Percentiles rank a stretch among this genome's conserved stretches.
Evolutionary conservation across 2,329 filamentous ascomycete genomes (phyloP).

Genomic region (Botrytis byssoidea): DNA sequence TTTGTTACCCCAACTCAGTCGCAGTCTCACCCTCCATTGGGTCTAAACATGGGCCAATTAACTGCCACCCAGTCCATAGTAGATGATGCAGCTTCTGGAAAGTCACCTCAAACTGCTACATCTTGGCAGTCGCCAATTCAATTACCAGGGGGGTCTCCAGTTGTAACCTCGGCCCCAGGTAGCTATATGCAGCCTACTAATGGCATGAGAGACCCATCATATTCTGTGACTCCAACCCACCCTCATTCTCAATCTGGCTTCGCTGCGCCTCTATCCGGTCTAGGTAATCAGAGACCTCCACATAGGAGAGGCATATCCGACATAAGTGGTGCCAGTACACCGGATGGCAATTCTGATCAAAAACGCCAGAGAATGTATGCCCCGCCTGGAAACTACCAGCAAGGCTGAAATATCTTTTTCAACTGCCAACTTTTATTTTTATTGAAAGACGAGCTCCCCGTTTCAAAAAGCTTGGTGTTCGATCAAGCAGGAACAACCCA

Average conservation of each 20-base stretch:
- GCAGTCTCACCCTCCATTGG: constrained; percentile 30
- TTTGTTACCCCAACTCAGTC: constrained; percentile 32
- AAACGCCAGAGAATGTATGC: constrained; percentile 39
- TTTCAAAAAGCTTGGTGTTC: not conserved
- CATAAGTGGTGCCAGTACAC: constrained; percentile 30
- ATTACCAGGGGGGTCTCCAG: constrained; percentile 35
- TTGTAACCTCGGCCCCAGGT: constrained; percentile 29
- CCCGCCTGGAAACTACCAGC: constrained; percentile 29
- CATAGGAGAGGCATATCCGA: constrained; percentile 38
- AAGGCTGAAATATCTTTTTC: constrained; percentile 23
- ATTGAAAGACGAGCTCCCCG: not conserved
- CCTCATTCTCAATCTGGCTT: constrained; percentile 30
- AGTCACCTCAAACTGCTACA: constrained; percentile 36
- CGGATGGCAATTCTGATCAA: constrained; percentile 34
- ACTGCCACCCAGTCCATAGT: constrained; percentile 36
- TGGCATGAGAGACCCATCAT: constrained; percentile 34
- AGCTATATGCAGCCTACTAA: constrained; percentile 31
- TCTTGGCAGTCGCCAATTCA: constrained; percentile 39
- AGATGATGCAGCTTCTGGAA: constrained; percentile 38
- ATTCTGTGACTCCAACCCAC: constrained; percentile 36
- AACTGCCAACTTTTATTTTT: not conserved
- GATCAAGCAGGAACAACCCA: not conserved
- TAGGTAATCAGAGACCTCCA: constrained; percentile 30
- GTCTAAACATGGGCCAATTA: constrained; percentile 36
- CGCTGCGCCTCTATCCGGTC: constrained; percentile 26